A percentile compares a stretch with the other conserved stretches of the same genome.
Conservation (phyloP, 371 early-diverging fungal genomes). For the Mortierella sp. region DNA sequence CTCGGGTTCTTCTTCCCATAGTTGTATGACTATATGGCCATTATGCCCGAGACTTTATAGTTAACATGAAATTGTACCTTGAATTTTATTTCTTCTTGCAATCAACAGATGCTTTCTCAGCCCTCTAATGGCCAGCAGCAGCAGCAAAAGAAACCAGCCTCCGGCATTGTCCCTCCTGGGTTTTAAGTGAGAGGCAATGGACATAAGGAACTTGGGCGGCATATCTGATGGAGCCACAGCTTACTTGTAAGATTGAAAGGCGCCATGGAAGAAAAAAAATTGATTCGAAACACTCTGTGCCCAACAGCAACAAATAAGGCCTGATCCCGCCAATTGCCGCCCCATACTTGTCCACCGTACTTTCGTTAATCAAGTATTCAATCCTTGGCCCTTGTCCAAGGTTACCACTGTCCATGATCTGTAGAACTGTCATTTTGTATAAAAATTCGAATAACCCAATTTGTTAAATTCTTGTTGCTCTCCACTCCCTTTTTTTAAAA, state of each 20-base stretch:
- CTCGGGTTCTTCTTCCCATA: background rate
- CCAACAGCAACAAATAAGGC: background rate
- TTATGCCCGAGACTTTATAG: background rate
- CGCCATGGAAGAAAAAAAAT: background rate
- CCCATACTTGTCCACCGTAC: no score
- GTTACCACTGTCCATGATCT: background rate
- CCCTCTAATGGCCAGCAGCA: slow-evolving; percentile 26
- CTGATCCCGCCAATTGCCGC: background rate
- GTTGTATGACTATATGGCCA: background rate
- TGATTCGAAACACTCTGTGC: background rate
- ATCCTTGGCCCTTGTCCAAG: background rate
- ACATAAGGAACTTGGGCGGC: background rate
- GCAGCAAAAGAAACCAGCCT: slow-evolving; percentile 42
- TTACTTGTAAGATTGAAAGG: background rate
- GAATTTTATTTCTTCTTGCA: background rate
- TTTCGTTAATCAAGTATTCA: background rate
- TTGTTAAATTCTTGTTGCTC: background rate
- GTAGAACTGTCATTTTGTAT: background rate
- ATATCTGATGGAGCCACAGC: background rate
- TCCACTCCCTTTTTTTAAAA: background rate
- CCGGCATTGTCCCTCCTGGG: slow-evolving; percentile 54
- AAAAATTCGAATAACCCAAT: background rate
- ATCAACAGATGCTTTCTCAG: slow-evolving; percentile 44
- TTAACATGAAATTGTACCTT: background rate
- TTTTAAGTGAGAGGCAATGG: slow-evolving; percentile 26